Percentiles rank a stretch among this genome's conserved stretches.
These are phyloP conservation scores for Podospora didyma DNA, from an alignment of 495 filamentous ascomycete species.

Conservation along the genomic window DNA sequence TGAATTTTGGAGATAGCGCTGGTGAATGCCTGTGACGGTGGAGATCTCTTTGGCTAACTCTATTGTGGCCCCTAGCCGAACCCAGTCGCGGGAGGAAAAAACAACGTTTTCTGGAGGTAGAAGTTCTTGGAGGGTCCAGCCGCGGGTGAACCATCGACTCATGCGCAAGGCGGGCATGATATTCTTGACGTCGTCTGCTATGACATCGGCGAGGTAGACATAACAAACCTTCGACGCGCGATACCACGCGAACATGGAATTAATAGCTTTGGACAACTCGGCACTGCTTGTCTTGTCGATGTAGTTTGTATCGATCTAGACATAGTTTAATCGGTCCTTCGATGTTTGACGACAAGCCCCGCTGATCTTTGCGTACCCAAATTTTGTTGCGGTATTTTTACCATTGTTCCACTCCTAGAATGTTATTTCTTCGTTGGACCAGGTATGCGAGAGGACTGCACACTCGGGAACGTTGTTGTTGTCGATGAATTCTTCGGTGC, in stretches of 20 bases:
- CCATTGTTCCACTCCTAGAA: neutral
- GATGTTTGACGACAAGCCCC: neutral
- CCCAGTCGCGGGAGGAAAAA: slow-evolving; percentile 20
- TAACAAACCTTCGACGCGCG: slow-evolving; percentile 26
- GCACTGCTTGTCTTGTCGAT: too few relatives aligned
- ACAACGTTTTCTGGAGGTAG: slow-evolving; percentile 18
- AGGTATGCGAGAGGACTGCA: neutral
- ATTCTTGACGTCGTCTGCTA: neutral
- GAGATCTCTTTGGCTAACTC: slow-evolving; percentile 8
- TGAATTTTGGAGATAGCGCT: slow-evolving; percentile 10
- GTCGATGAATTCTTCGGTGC: neutral
- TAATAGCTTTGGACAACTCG: too few relatives aligned
- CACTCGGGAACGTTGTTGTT: neutral
- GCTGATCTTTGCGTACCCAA: neutral
- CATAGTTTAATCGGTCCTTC: neutral
- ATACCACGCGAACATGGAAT: too few relatives aligned
- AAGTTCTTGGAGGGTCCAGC: slow-evolving; percentile 39
- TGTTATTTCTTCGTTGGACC: neutral
- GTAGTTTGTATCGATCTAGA: slow-evolving; percentile 3
- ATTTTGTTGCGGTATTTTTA: neutral
- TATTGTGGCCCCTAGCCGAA: slow-evolving; percentile 17
- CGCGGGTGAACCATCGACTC: slow-evolving; percentile 18
- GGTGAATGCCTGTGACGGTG: slow-evolving; percentile 16
- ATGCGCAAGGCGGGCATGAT: neutral
- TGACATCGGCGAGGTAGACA: slow-evolving; percentile 33